Evolutionary conservation across 192 early-diverging fungal genomes (phyloP).

Genomic region (Rhizophlyctis rosea): DNA sequence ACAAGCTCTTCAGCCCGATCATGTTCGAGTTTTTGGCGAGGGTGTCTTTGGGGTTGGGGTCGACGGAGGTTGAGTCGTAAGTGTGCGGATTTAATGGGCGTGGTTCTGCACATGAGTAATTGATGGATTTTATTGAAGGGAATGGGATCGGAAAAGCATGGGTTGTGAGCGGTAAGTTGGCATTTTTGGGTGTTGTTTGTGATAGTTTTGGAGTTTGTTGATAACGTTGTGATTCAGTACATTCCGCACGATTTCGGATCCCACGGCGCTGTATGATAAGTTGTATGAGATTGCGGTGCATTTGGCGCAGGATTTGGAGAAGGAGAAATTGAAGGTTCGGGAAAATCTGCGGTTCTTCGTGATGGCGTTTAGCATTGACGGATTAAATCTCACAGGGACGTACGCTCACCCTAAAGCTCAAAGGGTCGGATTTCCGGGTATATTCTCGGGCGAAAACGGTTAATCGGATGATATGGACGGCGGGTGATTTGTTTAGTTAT

Average conservation of each 20-base stretch:
- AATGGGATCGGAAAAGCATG: conserved; percentile 46
- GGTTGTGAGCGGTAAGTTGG: conserved; percentile 45
- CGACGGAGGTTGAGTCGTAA: conserved; percentile 29
- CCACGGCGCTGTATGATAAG: conserved; percentile 34
- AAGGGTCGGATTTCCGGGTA: conserved; percentile 40
- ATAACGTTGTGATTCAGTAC: conserved; percentile 28
- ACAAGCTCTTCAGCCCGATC: conserved; percentile 42
- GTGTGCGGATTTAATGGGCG: too few species aligned
- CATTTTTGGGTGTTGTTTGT: too few species aligned
- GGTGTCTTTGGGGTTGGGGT: conserved; percentile 48
- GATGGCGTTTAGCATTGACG: conserved; percentile 6
- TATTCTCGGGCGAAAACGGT: conserved; percentile 42
- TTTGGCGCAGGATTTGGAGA: conserved; percentile 41
- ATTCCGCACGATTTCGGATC: conserved; percentile 38
- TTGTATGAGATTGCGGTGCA: conserved; percentile 38
- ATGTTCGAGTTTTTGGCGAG: conserved; percentile 47
- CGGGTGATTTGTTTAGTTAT: conserved; percentile 3
- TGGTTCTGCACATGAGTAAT: too few species aligned
- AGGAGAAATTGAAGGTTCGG: conserved; percentile 36
- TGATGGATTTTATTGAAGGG: conserved; percentile 4
- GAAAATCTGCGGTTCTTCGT: not conserved
- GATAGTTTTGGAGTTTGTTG: not conserved
- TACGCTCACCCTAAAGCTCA: conserved; percentile 46
- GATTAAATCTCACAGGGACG: conserved; percentile 24
- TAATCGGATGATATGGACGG: not conserved